These are phyloP conservation scores for Geranomyces michiganensis DNA, from an alignment of 192 early-diverging fungal species.

Conservation along the genomic window DNA sequence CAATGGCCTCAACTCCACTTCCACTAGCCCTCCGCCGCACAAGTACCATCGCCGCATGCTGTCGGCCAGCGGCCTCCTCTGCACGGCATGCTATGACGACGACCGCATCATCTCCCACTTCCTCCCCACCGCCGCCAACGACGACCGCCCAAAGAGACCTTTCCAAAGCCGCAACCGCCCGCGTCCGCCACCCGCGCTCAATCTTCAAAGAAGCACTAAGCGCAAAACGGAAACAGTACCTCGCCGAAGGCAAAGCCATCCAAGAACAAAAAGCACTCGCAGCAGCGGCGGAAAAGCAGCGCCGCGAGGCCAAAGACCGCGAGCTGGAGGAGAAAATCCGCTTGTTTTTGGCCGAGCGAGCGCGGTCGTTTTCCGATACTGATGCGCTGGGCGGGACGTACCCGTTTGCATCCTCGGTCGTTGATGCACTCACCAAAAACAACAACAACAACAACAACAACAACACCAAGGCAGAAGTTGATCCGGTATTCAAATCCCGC, in stretches of 20 bases:
- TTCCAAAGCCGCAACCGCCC: constrained; percentile 15
- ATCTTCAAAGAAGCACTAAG: constrained; percentile 15
- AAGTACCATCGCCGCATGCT: no score
- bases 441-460: no score
- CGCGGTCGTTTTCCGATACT: background rate
- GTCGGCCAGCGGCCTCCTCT: no score
- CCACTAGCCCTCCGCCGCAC: no score
- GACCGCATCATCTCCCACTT: background rate
- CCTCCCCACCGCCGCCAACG: background rate
- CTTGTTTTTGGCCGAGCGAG: constrained; percentile 10
- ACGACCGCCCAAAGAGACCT: background rate
- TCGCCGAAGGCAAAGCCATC: constrained; percentile 5
- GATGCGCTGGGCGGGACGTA: background rate
- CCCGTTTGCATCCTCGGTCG: background rate
- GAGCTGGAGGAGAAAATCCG: constrained; percentile 31
- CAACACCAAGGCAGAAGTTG: background rate
- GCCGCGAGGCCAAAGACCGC: background rate
- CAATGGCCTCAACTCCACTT: no score
- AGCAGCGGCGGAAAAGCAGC: constrained; percentile 1
- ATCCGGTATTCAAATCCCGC: constrained; percentile 12
- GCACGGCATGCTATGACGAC: background rate
- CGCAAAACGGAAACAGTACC: constrained; percentile 19
- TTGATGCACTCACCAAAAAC: background rate
- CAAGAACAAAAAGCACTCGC: background rate
- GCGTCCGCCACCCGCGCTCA: constrained; percentile 16